Percentiles rank a stretch among this genome's conserved stretches.
These are phyloP conservation scores for Lichenothelia convexa DNA, from an alignment of 495 filamentous ascomycete species.

Conservation along the genomic window DNA sequence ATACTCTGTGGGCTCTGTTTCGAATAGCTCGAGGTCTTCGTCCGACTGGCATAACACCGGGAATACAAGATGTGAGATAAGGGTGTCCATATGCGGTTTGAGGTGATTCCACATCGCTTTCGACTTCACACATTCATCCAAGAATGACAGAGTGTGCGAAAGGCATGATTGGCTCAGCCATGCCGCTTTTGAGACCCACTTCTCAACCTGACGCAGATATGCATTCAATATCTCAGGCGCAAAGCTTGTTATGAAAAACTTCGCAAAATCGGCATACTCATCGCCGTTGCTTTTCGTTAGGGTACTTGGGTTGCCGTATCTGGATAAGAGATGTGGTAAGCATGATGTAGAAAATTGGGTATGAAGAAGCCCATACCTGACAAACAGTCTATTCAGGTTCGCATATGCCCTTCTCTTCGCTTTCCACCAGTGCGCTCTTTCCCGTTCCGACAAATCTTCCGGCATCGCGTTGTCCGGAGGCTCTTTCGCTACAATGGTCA, in stretches of 20 bases:
- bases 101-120: constrained; percentile 91
- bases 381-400: constrained; percentile 88
- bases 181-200: constrained; percentile 83
- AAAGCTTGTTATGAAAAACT: constrained; percentile 76
- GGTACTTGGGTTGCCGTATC: constrained; percentile 71
- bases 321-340: constrained; percentile 17
- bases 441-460: constrained; percentile 73
- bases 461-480: constrained; percentile 59
- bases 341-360: not conserved
- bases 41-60: constrained; percentile 83
- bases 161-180: constrained; percentile 91
- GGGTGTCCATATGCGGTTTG: constrained; percentile 77
- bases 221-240: constrained; percentile 88
- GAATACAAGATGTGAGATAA: constrained; percentile 87
- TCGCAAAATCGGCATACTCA: constrained; percentile 62
- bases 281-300: constrained; percentile 47
- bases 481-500: constrained; percentile 71
- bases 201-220: constrained; percentile 83
- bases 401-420: constrained; percentile 99
- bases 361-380: constrained; percentile 41
- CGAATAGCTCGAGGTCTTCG: constrained; percentile 86
- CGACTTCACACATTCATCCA: constrained; percentile 94
- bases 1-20: constrained; percentile 86
- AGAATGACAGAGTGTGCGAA: constrained; percentile 76
- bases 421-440: constrained; percentile 97